A percentile compares a stretch with the other conserved stretches of the same genome.
Conservation (phyloP, 306 rosid species). For the Malus domestica region ASM211411v1 NC_041799.1:4852001-4852500, state of each 20-base stretch:
- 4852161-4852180: neutral
- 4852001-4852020: neutral
- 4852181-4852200: neutral
- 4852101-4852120: neutral
- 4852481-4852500: constrained; percentile 89
- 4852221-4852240: neutral
- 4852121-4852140: neutral
- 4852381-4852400: constrained; percentile 66
- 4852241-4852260: neutral
- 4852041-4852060: neutral
- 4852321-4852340: neutral
- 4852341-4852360: neutral
- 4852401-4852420: constrained; percentile 84
- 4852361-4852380: neutral
- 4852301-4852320: neutral
- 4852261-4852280: neutral
- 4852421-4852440: constrained; percentile 72
- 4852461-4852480: constrained; percentile 87
- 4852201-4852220: neutral
- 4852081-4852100: neutral
- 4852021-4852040: neutral
- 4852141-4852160: neutral
- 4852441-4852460: constrained; percentile 86
- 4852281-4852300: neutral
- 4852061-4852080: neutral